Conservation (phyloP, 2,329 filamentous ascomycete genomes). For the Arthrobotrys iridis region DNA sequence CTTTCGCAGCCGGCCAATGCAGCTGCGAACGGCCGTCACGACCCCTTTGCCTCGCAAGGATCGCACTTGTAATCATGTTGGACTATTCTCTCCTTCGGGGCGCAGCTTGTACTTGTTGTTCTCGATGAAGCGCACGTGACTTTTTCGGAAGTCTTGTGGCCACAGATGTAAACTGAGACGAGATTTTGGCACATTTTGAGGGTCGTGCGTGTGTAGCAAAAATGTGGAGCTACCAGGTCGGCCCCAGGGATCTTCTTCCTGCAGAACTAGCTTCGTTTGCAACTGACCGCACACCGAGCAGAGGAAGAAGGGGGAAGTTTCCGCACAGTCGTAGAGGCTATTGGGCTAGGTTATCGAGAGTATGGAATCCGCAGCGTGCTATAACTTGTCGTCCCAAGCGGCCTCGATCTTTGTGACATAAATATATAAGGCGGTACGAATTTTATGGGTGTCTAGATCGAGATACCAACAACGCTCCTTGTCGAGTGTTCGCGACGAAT, state of each 20-base stretch:
- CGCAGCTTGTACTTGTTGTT: constrained; percentile 26
- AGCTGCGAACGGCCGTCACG: constrained; percentile 36
- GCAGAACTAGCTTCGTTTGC: constrained; percentile 51
- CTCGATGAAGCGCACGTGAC: constrained; percentile 50
- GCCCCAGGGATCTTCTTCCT: constrained; percentile 44
- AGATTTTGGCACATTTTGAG: constrained; percentile 50
- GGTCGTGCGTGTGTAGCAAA: constrained; percentile 46
- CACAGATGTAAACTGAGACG: constrained; percentile 41
- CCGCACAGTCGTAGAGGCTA: constrained; percentile 25
- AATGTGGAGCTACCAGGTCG: constrained; percentile 51
- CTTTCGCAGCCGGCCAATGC: constrained; percentile 23
- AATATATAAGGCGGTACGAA: constrained; percentile 18
- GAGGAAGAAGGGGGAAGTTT: constrained; percentile 34
- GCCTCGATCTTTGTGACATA: constrained; percentile 41
- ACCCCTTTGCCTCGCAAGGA: constrained; percentile 41
- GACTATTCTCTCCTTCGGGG: constrained; percentile 16
- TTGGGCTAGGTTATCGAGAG: constrained; percentile 32
- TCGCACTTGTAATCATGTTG: constrained; percentile 47
- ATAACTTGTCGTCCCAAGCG: constrained; percentile 46
- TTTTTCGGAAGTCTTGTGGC: constrained; percentile 23
- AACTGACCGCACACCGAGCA: constrained; percentile 39
- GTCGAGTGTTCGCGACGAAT: constrained; percentile 30
- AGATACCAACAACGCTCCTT: constrained; percentile 32
- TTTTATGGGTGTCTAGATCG: constrained; percentile 19
- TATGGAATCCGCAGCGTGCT: constrained; percentile 35